Conservation (phyloP, 805 yeast species). For the Candida peoriensis region DNA sequence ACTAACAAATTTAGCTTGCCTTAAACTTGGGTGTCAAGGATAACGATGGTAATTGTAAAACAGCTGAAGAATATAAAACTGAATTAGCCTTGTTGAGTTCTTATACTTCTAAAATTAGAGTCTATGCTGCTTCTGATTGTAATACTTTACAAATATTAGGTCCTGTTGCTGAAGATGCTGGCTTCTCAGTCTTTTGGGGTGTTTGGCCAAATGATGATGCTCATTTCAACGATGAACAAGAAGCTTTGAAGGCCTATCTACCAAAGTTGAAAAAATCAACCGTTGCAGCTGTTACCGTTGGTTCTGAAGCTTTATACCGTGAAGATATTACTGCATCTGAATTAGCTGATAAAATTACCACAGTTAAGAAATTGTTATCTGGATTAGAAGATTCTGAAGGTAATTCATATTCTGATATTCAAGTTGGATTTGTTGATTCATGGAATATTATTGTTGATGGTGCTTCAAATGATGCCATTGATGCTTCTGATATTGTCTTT, state of each 20-base stretch:
- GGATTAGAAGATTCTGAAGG: constrained; percentile 77
- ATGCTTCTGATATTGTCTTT: constrained; percentile 78
- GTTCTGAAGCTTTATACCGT: constrained; percentile 95
- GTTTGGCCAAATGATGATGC: constrained; percentile 90
- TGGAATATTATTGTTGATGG: constrained; percentile 92
- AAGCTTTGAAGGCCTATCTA: constrained; percentile 63
- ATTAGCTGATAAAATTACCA: constrained; percentile 63
- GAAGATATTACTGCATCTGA: constrained; percentile 70
- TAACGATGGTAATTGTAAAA: constrained; percentile 71
- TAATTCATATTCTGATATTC: constrained; percentile 60
- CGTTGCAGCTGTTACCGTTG: constrained; percentile 78
- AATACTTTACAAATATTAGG: constrained; percentile 80
- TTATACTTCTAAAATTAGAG: constrained; percentile 66
- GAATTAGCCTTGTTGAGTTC: constrained; percentile 59
- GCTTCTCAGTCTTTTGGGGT: constrained; percentile 76
- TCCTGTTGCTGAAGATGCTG: constrained; percentile 78
- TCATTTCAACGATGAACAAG: constrained; percentile 70
- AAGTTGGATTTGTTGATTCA: constrained; percentile 93
- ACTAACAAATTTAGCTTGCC: no score
- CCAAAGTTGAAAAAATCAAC: constrained; percentile 67
- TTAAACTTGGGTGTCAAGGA: constrained; percentile 84
- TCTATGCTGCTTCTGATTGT: constrained; percentile 93
- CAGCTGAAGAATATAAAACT: constrained; percentile 58
- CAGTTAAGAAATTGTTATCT: constrained; percentile 54
- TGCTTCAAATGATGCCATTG: constrained; percentile 60